A percentile compares a stretch with the other conserved stretches of the same genome.
Evolutionary conservation across 129 eudicot species (phyloP).

Genomic region (Helichrysum umbraculigerum): DNA sequence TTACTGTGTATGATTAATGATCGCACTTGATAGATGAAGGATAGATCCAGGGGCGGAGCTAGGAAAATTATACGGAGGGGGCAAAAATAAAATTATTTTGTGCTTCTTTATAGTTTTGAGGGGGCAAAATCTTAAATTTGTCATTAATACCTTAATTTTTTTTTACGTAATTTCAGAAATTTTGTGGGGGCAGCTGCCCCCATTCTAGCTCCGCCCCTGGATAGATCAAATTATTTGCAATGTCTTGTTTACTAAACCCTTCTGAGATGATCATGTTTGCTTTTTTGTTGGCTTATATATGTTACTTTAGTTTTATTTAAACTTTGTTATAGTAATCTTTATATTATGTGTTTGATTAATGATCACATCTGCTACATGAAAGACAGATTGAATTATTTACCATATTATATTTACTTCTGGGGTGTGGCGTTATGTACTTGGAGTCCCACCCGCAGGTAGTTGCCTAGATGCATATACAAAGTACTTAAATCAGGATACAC

Average conservation of each 20-base stretch:
- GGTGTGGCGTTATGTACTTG: not conserved
- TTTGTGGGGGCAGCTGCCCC: too few relatives aligned
- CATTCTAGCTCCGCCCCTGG: too few relatives aligned
- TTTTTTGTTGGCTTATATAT: not conserved
- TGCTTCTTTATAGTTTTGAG: too few relatives aligned
- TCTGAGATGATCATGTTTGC: constrained; percentile 6
- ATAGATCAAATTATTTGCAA: not conserved
- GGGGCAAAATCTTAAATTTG: too few relatives aligned
- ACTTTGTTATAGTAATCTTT: constrained; percentile 5
- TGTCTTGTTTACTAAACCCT: not conserved
- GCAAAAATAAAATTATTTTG: too few relatives aligned
- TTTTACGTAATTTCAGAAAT: too few relatives aligned
- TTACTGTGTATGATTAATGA: constrained; percentile 7
- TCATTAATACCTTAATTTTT: too few relatives aligned
- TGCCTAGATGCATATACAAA: not conserved
- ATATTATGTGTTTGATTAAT: not conserved
- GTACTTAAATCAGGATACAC: not conserved
- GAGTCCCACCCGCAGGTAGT: not conserved
- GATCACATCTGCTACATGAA: constrained; percentile 4
- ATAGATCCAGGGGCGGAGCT: too few relatives aligned
- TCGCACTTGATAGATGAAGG: not conserved
- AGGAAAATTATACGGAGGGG: too few relatives aligned
- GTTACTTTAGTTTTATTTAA: not conserved
- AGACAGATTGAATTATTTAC: not conserved
- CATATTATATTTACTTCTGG: not conserved